A percentile compares a stretch with the other conserved stretches of the same genome.
Conservation (phyloP, 345 rosid genomes). For the Arabidopsis suecica region DNA sequence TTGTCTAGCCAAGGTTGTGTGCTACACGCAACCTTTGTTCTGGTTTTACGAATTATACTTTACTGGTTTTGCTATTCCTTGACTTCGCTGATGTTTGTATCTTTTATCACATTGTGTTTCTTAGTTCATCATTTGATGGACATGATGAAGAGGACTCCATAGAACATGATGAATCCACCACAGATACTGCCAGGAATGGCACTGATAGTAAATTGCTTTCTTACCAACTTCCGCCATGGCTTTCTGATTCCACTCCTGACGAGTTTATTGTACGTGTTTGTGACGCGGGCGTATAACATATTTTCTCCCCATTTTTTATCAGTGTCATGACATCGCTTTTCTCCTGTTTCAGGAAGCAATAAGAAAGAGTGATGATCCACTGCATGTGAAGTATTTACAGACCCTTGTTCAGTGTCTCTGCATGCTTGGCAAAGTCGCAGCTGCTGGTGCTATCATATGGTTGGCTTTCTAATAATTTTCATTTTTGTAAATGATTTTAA, state of each 20-base stretch:
- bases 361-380: conserved; percentile 85
- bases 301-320: conserved; percentile 30
- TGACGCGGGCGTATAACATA: conserved; percentile 8
- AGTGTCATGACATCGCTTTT: conserved; percentile 24
- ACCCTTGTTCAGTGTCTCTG: conserved; percentile 98
- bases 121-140: conserved; percentile 86
- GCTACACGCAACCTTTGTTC: conserved; percentile 19
- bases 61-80: conserved; percentile 16
- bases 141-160: conserved; percentile 73
- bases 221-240: conserved; percentile 81
- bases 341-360: conserved; percentile 70
- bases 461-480: conserved; percentile 51
- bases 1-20: conserved; percentile 19
- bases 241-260: conserved; percentile 86
- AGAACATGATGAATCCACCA: conserved; percentile 64
- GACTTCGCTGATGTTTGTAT: conserved; percentile 26
- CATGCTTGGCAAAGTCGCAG: conserved; percentile 95
- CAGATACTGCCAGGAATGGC: conserved; percentile 63
- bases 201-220: conserved; percentile 60
- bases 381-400: conserved; percentile 91
- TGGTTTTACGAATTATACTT: neutral
- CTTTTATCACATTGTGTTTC: conserved; percentile 33
- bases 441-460: conserved; percentile 98
- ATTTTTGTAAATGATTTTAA: conserved; percentile 26
- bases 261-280: conserved; percentile 77